Base-by-base conservation (phyloP, 495 filamentous ascomycete species). In the Cercophora samala region DNA sequence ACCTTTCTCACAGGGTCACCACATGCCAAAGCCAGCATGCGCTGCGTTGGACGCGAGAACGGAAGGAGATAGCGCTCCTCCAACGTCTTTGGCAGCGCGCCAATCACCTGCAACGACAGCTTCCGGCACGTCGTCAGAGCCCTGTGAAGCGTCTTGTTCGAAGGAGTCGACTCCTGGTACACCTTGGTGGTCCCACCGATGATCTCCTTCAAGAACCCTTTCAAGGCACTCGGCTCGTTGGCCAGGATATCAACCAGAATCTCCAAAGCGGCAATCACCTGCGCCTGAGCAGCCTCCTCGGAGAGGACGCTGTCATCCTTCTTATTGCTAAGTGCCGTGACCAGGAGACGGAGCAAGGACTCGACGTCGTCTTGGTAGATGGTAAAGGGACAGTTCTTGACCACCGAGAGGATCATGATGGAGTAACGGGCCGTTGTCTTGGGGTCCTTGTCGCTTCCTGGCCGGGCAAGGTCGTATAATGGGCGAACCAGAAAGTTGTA, bases 1-100 rank as follows among this genome's bases (percentile, higher is more conserved):
- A 81, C 75, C 64, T 78, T 80, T 60, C 81, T 70, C 4, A 79
- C 79, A 37, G 78, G 68, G 68, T 84, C 79, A 2, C 81, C 81
- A 46, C 80, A 79, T 17, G 81, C 80, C 18, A 68, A 56, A 3
- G 78, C 75, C 62, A 84, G 66, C 66, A 81, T 76, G 3, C 79
- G 71, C 64, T 77, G 73, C 60, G 83, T 70, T 23, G 67, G 66
- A 60, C 63, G 73, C 25, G 77, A 65, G 55, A 77, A 70, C 0
- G 75, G 69, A 58, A 81, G 64, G 24, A 83, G 64, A 63, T 77
- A 65, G 5, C 77, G 72, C 54, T 74, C 72, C 67, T 83, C 81
- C 66, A 79, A 83, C 67, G 73, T 73, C 24, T 42, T 54, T 2
- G 82, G 79, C 0, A 84, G 70, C 53, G 69, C 72, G 0, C 69